Percentiles rank a stretch among this genome's conserved stretches.
Conservation (phyloP, 352 stramenopile species). For the Pseudoperonospora humuli region DNA sequence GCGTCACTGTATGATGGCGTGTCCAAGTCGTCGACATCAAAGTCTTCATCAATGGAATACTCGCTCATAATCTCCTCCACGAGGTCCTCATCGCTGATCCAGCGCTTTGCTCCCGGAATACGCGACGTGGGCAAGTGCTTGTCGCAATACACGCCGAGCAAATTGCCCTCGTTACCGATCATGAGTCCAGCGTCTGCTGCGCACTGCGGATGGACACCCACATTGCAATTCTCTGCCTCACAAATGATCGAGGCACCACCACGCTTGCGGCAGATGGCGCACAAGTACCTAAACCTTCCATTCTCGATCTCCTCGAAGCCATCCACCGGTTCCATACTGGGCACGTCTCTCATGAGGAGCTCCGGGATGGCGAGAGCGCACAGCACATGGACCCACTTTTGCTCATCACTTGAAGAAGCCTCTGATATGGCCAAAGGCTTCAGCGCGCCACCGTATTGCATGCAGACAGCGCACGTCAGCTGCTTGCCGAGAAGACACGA, state of each 20-base stretch:
- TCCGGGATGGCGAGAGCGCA: constrained; percentile 83
- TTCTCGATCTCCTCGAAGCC: constrained; percentile 83
- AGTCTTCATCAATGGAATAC: constrained; percentile 46
- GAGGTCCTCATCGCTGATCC: constrained; percentile 78
- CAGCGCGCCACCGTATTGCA: constrained; percentile 67
- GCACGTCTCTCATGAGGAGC: constrained; percentile 74
- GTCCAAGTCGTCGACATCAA: constrained; percentile 23
- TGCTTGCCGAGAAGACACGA: constrained; percentile 67
- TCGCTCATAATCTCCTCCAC: constrained; percentile 82
- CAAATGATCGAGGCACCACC: constrained; percentile 75
- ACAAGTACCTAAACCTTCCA: constrained; percentile 72
- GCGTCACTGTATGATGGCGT: constrained; percentile 23
- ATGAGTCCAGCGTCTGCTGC: constrained; percentile 71
- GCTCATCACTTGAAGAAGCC: constrained; percentile 27
- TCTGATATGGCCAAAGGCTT: constrained; percentile 49
- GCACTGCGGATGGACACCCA: constrained; percentile 71
- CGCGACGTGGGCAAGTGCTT: constrained; percentile 67
- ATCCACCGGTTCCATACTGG: constrained; percentile 74
- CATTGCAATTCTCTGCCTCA: constrained; percentile 70
- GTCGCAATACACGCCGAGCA: constrained; percentile 72
- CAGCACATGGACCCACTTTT: constrained; percentile 80
- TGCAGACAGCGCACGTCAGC: constrained; percentile 67
- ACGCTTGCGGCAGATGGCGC: constrained; percentile 69
- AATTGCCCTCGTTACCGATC: constrained; percentile 64
- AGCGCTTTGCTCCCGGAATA: constrained; percentile 68